Conservation (phyloP, 306 rosid species). For the Macrotyloma uniflorum region DNA sequence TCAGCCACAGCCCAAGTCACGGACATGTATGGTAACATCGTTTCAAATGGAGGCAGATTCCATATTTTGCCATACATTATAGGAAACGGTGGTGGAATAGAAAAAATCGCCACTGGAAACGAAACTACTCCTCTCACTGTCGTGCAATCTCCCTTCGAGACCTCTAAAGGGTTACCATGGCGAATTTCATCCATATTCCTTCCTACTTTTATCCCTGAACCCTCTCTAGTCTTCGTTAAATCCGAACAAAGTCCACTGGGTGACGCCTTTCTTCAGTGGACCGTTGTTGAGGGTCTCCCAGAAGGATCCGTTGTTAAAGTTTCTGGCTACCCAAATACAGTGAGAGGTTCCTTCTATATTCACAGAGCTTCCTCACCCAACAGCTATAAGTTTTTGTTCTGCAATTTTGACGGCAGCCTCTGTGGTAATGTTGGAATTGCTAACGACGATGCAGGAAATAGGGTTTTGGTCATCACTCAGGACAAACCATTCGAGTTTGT, state of each 20-base stretch:
- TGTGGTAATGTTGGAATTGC: background rate
- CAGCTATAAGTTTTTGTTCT: background rate
- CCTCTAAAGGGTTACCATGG: background rate
- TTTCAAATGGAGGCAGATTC: background rate
- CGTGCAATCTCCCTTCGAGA: background rate
- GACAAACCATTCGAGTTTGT: no score
- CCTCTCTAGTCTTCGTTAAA: background rate
- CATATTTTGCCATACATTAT: background rate
- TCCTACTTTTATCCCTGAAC: accelerated
- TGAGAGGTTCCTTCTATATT: background rate
- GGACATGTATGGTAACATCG: background rate
- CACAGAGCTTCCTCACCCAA: background rate
- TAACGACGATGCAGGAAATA: background rate
- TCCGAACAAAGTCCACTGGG: background rate
- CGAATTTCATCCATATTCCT: background rate
- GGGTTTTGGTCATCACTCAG: background rate
- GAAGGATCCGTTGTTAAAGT: background rate
- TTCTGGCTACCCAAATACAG: background rate
- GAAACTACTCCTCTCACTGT: background rate
- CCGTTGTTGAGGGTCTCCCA: background rate
- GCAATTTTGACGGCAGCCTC: accelerated
- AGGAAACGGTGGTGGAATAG: background rate
- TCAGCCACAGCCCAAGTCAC: background rate
- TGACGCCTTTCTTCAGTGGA: background rate
- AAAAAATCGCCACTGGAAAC: background rate